A percentile compares a stretch with the other conserved stretches of the same genome.
Conservation (phyloP, 345 rosid species). For the Arabis alpina region DNA sequence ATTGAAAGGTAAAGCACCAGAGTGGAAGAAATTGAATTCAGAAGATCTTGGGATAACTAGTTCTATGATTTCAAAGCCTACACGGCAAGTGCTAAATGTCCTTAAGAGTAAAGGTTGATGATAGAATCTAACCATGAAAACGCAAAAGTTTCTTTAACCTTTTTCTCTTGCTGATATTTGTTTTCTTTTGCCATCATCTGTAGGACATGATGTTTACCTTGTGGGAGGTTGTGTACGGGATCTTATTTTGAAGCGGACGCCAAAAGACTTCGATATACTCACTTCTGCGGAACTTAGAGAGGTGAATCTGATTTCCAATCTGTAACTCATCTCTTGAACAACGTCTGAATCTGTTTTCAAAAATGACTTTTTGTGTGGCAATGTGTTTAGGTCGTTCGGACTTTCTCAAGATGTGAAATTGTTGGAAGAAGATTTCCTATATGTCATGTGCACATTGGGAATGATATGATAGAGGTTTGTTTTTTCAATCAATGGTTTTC, state of each 20-base stretch:
- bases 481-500: neutral
- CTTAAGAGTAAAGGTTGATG: slow-evolving; percentile 54
- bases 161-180: slow-evolving; percentile 1
- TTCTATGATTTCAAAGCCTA: slow-evolving; percentile 48
- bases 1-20: slow-evolving; percentile 31
- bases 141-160: neutral
- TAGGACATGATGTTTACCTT: slow-evolving; percentile 85
- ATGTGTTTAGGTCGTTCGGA: slow-evolving; percentile 45
- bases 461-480: slow-evolving; percentile 56
- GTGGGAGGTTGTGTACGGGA: slow-evolving; percentile 95
- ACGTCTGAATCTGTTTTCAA: neutral
- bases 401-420: slow-evolving; percentile 56
- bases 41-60: slow-evolving; percentile 54
- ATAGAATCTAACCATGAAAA: slow-evolving; percentile 6
- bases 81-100: slow-evolving; percentile 53
- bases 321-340: slow-evolving; percentile 1
- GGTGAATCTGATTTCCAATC: slow-evolving; percentile 45
- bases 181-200: slow-evolving; percentile 3
- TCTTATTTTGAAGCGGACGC: slow-evolving; percentile 75
- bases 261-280: slow-evolving; percentile 81
- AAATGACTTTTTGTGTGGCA: neutral
- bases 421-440: slow-evolving; percentile 63
- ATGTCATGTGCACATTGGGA: slow-evolving; percentile 59
- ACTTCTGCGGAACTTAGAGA: slow-evolving; percentile 82
- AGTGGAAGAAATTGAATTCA: slow-evolving; percentile 55